phyloP scores from a whole-genome alignment of 371 early-diverging fungal species.

The Mortierella sp. region DNA sequence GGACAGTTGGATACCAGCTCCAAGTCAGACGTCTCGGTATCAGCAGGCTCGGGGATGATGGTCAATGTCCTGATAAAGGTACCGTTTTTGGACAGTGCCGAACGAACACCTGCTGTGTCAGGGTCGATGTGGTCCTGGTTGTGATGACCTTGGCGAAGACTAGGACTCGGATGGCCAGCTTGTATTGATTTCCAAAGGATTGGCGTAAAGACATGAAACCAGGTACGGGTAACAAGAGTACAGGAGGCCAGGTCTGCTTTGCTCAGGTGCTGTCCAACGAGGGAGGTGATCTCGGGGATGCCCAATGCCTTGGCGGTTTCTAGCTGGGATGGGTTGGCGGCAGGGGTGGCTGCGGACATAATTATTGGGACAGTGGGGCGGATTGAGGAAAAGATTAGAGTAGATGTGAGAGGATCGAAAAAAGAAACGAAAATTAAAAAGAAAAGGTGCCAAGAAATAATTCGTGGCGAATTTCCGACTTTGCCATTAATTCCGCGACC shows the following conservation, averaged over 20 bases:
- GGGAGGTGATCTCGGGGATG: constrained; percentile 33
- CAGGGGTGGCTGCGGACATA: not conserved
- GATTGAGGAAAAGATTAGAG: not conserved
- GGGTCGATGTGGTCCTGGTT: not conserved
- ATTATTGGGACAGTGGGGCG: not conserved
- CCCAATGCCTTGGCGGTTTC: not conserved
- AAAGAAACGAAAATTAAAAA: not conserved
- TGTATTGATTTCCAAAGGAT: constrained; percentile 26
- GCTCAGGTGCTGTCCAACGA: constrained; percentile 23
- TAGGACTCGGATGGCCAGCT: not conserved
- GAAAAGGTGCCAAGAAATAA: not conserved
- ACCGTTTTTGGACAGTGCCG: constrained; percentile 17
- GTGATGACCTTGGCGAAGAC: not conserved
- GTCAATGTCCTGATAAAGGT: constrained; percentile 17
- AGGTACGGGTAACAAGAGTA: constrained; percentile 29
- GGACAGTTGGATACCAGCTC: constrained; percentile 23
- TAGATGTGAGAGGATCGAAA: not conserved
- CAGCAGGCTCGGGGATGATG: not conserved
- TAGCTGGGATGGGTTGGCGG: not conserved
- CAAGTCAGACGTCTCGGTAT: not conserved
- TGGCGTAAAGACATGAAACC: constrained; percentile 24
- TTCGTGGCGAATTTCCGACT: not conserved
- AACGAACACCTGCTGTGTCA: not conserved
- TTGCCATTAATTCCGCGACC: not conserved
- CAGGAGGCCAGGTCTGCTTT: constrained; percentile 28